These are phyloP conservation scores for Fraxinus sp. DNA, from an alignment of 305 asterid species.

Conservation along the genomic window DNA sequence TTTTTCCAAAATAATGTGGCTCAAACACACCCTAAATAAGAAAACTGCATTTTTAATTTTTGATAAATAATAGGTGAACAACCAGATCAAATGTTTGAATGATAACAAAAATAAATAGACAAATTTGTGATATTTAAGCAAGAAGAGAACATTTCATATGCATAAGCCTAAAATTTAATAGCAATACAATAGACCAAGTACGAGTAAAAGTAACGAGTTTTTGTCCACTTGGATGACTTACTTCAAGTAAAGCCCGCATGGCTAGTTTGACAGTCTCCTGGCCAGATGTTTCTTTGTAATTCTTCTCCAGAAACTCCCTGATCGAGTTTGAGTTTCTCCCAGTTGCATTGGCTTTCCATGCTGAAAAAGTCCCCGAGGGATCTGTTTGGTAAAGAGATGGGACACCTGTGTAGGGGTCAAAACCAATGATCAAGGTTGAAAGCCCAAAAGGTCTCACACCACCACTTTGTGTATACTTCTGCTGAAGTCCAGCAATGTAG, in stretches of 20 bases:
- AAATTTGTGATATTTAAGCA: background rate
- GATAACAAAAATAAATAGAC: background rate
- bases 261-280: constrained; percentile 88
- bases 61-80: background rate
- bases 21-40: background rate
- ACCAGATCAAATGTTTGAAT: background rate
- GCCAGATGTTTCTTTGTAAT: constrained; percentile 94
- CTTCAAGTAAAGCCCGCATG: constrained; percentile 93
- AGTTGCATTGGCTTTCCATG: constrained; percentile 98
- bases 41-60: background rate
- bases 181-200: background rate
- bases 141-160: background rate
- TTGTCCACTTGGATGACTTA: constrained; percentile 29
- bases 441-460: constrained; percentile 97
- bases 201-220: background rate
- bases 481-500: constrained; percentile 96
- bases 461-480: constrained; percentile 95
- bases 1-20: no score
- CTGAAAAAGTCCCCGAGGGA: constrained; percentile 96
- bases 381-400: constrained; percentile 96
- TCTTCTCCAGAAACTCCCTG: constrained; percentile 93
- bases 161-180: background rate
- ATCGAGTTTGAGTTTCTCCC: constrained; percentile 93
- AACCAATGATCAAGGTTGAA: constrained; percentile 87
- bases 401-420: constrained; percentile 83